These are phyloP conservation scores for Trametes sanguinea DNA, from an alignment of 768 basidiomycete genomes.

Conservation along the genomic window DNA sequence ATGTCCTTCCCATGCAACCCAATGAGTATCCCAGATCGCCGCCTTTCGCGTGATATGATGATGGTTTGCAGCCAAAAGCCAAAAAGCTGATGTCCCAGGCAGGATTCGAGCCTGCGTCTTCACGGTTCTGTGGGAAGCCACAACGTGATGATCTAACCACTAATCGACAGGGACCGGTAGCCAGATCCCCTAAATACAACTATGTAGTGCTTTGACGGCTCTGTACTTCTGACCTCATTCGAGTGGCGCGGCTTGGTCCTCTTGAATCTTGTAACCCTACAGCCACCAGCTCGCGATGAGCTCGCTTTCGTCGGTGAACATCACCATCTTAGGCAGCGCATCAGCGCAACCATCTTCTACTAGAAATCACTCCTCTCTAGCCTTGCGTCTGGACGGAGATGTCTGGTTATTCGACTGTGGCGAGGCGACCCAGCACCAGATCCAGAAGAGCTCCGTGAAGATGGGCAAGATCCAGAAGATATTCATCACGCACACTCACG, in stretches of 20 bases:
- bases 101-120: slow-evolving; percentile 24
- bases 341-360: slow-evolving; percentile 81
- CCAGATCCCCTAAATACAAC: fast-evolving
- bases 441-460: slow-evolving; percentile 72
- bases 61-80: not conserved
- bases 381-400: slow-evolving; percentile 64
- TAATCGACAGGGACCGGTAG: slow-evolving; percentile 21
- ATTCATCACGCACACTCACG: slow-evolving; percentile 89
- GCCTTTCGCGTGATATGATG: not conserved
- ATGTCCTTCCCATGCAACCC: too few relatives aligned
- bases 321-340: slow-evolving; percentile 81
- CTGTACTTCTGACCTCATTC: too few relatives aligned
- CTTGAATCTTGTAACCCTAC: too few relatives aligned
- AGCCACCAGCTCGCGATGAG: not conserved
- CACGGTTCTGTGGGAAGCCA: slow-evolving; percentile 18
- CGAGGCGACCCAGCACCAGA: slow-evolving; percentile 77
- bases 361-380: slow-evolving; percentile 74
- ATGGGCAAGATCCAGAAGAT: slow-evolving; percentile 82
- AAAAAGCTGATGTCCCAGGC: slow-evolving; percentile 16
- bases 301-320: slow-evolving; percentile 39
- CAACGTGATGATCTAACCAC: slow-evolving; percentile 26
- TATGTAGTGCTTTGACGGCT: not conserved
- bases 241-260: not conserved
- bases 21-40: too few relatives aligned
- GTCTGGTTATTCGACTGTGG: slow-evolving; percentile 89